Evolutionary conservation across 208 protist genomes (phyloP).

Genomic region (Trypanosoma cruzi): DNA sequence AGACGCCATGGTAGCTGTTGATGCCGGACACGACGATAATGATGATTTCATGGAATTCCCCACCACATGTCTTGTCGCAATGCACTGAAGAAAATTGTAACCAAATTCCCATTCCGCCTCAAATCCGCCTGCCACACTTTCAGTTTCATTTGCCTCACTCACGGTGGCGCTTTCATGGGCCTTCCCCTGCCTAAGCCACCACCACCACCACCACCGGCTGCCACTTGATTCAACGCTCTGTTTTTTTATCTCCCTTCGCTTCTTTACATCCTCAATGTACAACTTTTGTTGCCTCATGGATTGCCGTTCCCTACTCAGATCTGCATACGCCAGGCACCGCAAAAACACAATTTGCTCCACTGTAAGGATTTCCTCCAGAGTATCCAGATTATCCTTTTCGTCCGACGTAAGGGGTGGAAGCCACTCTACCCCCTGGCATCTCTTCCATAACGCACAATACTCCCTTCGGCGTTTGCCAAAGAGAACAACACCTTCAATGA

Average conservation of each 20-base stretch:
- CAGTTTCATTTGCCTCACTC: background rate
- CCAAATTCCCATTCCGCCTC: constrained; percentile 32
- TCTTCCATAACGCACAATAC: constrained; percentile 77
- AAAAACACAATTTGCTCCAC: constrained; percentile 80
- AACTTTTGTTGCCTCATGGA: constrained; percentile 38
- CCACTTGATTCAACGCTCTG: background rate
- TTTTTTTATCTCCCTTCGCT: background rate
- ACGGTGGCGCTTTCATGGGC: background rate
- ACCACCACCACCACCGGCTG: constrained; percentile 16
- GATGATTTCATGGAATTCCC: background rate
- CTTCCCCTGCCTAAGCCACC: constrained; percentile 25
- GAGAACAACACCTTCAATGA: constrained; percentile 46
- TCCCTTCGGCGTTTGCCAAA: constrained; percentile 53
- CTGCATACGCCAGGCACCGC: constrained; percentile 66
- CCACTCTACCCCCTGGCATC: constrained; percentile 45
- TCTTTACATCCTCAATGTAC: constrained; percentile 38
- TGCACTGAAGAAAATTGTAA: constrained; percentile 24
- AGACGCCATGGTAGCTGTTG: background rate
- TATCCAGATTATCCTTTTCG: constrained; percentile 40
- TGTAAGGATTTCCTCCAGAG: constrained; percentile 57
- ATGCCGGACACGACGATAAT: too few relatives aligned
- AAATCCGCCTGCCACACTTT: constrained; percentile 7
- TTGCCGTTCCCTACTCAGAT: constrained; percentile 54
- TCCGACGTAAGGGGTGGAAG: constrained; percentile 54
- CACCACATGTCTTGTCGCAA: background rate